Base-by-base conservation (phyloP, 352 stramenopile genomes). In the Pythium folliculosum region DNA sequence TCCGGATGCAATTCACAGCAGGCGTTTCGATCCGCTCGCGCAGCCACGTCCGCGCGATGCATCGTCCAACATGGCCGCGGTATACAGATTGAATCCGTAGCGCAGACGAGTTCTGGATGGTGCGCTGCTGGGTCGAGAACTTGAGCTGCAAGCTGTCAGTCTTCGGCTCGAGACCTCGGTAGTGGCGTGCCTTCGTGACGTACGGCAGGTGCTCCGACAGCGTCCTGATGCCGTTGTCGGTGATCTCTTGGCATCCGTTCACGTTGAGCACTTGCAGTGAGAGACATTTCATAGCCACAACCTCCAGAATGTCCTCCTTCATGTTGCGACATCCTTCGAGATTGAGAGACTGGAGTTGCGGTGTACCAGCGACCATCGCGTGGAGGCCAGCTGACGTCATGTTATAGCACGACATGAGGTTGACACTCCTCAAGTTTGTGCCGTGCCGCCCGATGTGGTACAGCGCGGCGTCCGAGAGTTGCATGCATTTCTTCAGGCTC, bases 161-260 rank as follows among this genome's bases (percentile, higher is more conserved):
- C 27, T 75, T 76, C 1, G 86, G 86, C 56, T 88, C 84, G 17
- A 94, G 66, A 0, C 86, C 86, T 16, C 84, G 77, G 62, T 91
- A 92, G 3, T 60, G 37, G 7, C 70, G 69, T 0, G 82, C 79
- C 57, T 65, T 66, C 35, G 83, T 78, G 3, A 94, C 84, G 60
- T 89, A 94, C 35, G 82, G 84, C 50, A 94, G 72, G 40, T 92
- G 83, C 19, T 86, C 77, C 0, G 75, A 78, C 32, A 94, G 70
- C n/a, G 86, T 92, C 21, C 52, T 60, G 37, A 94, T 77, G 0
- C 86, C 84, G 8, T 77, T 81, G 51, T 94, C 84, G 4, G 86
- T 91, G 62, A 94, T 90, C 40, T 94, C 81, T 56, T 90, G 76
- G 44, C 86, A 94, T 27, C 86, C 86, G 17, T 82, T 86, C 37